Evolutionary conservation across 192 early-diverging fungal species (phyloP).

Genomic region (Coemansia sp.): DNA sequence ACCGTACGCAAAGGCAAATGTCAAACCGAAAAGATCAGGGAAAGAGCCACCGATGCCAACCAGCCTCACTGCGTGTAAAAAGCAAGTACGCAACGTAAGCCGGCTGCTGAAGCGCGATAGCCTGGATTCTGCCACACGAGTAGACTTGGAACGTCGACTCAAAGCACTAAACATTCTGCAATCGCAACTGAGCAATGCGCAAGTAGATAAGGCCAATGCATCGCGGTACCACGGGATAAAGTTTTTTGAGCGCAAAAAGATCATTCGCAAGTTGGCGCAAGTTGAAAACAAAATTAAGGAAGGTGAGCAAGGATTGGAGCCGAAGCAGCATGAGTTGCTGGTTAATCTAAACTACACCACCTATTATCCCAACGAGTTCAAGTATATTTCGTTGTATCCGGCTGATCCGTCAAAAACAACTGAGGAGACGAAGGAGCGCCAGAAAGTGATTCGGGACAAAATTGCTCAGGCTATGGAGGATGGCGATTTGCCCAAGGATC

Average conservation of each 20-base stretch:
- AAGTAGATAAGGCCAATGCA: constrained; percentile 30
- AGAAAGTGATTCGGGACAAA: constrained; percentile 11
- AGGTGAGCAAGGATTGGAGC: not conserved
- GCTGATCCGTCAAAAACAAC: constrained; percentile 28
- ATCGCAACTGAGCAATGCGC: constrained; percentile 17
- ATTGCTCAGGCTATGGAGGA: constrained; percentile 31
- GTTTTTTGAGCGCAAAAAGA: constrained; percentile 50
- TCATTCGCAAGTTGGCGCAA: constrained; percentile 28
- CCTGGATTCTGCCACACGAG: constrained; percentile 23
- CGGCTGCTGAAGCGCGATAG: constrained; percentile 18
- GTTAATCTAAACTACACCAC: constrained; percentile 44
- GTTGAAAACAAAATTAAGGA: constrained; percentile 6
- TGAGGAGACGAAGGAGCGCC: constrained; percentile 18
- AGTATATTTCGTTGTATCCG: constrained; percentile 49
- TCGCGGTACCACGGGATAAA: constrained; percentile 36
- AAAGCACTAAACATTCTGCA: constrained; percentile 26
- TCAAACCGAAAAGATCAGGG: too few species aligned
- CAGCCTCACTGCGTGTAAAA: constrained; percentile 33
- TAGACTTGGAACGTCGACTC: constrained; percentile 33
- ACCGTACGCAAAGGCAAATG: too few species aligned
- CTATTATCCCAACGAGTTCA: constrained; percentile 45
- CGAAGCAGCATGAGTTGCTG: constrained; percentile 11
- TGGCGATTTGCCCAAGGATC: constrained; percentile 29
- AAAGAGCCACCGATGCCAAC: constrained; percentile 14
- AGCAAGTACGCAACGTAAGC: constrained; percentile 27